Percentiles rank a stretch among this genome's conserved stretches.
phyloP scores from a whole-genome alignment of 352 stramenopile genomes.

The Phytophthora nicotianae region DNA sequence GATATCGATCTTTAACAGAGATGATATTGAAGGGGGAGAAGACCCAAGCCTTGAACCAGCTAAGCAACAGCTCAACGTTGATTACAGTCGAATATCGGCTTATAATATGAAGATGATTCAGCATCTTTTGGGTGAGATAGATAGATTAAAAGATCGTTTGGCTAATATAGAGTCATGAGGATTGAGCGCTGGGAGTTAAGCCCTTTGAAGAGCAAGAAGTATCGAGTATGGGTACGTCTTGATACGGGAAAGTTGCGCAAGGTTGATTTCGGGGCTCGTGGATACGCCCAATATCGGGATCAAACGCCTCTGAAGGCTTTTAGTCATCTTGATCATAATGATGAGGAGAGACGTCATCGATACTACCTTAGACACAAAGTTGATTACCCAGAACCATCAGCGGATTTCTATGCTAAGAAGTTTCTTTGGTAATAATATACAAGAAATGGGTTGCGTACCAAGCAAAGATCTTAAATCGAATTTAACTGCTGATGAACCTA shows the following conservation, averaged over 20 bases:
- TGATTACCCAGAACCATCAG: background rate
- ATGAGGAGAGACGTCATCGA: too few species aligned
- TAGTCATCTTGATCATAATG: too few species aligned
- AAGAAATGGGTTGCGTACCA: too few species aligned
- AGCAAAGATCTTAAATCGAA: too few species aligned
- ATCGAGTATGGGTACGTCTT: background rate
- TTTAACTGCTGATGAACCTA: too few species aligned
- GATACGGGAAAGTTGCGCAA: too few species aligned
- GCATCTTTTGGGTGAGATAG: slow-evolving; percentile 2
- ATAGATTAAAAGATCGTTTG: background rate
- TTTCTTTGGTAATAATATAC: slow-evolving; percentile 10
- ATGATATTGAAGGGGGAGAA: slow-evolving; percentile 18
- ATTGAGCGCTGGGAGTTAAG: background rate
- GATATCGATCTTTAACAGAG: slow-evolving; percentile 9
- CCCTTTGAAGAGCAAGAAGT: background rate
- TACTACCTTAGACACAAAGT: background rate
- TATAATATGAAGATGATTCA: slow-evolving; percentile 24
- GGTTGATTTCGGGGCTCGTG: too few species aligned
- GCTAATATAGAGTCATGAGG: slow-evolving; percentile 5
- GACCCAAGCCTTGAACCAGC: slow-evolving; percentile 7
- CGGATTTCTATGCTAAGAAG: background rate
- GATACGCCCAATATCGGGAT: too few species aligned
- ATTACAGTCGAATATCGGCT: slow-evolving; percentile 9
- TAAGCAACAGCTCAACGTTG: slow-evolving; percentile 15
- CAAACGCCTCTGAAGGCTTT: too few species aligned